These are phyloP conservation scores for Coniella lustricola DNA, from an alignment of 2,329 filamentous ascomycete species.

Conservation along the genomic window DNA sequence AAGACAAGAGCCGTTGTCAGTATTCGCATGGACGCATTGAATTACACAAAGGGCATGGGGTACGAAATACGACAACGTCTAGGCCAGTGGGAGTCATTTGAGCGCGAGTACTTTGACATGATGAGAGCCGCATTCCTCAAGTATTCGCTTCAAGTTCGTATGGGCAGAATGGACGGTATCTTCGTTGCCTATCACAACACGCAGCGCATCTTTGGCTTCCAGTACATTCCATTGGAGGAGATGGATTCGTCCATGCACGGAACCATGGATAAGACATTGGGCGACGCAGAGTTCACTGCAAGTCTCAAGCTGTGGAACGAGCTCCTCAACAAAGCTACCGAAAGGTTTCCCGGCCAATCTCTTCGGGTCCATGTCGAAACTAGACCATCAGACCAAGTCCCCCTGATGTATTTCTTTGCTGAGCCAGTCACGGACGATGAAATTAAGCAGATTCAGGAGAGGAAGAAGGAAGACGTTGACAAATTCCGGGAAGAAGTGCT, in stretches of 20 bases:
- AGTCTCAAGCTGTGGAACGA: constrained; percentile 76
- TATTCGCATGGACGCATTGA: constrained; percentile 76
- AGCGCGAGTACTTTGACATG: constrained; percentile 96
- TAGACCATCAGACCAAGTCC: constrained; percentile 41
- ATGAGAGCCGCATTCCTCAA: constrained; percentile 90
- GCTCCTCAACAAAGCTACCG: constrained; percentile 66
- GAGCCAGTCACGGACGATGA: constrained; percentile 71
- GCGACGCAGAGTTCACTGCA: constrained; percentile 77
- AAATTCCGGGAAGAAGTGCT: constrained; percentile 60
- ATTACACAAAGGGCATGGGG: constrained; percentile 67
- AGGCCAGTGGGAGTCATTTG: constrained; percentile 84
- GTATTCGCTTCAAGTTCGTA: constrained; percentile 91
- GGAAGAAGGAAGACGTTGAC: constrained; percentile 56
- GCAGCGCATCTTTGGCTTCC: constrained; percentile 92
- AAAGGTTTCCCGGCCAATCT: constrained; percentile 67
- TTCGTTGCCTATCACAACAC: constrained; percentile 97
- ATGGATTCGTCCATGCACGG: constrained; percentile 92
- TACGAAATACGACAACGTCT: constrained; percentile 77
- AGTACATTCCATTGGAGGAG: constrained; percentile 80
- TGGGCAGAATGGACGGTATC: constrained; percentile 98
- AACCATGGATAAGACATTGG: constrained; percentile 55
- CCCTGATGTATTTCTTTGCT: constrained; percentile 83
- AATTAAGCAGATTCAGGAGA: constrained; percentile 66
- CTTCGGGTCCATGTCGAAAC: constrained; percentile 80
- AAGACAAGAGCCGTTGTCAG: constrained; percentile 91